A percentile compares a stretch with the other conserved stretches of the same genome.
Conservation (phyloP, 2,329 filamentous ascomycete genomes). For the Dactylellina drechsleri region DNA sequence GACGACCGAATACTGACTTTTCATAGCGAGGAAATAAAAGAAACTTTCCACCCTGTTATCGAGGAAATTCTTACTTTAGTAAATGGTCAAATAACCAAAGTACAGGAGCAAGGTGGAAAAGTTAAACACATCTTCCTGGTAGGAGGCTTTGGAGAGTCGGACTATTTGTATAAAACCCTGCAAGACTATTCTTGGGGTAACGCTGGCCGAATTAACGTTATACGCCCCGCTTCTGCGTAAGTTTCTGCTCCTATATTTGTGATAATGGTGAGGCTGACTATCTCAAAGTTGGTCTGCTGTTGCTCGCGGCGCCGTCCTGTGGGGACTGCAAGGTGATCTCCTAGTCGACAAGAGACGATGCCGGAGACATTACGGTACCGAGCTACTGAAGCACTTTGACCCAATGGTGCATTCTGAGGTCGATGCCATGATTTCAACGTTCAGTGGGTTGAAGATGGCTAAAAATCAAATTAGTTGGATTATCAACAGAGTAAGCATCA, state of each 20-base stretch:
- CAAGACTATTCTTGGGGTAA: conserved; percentile 32
- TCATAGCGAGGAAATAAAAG: conserved; percentile 47
- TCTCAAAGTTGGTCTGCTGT: conserved; percentile 39
- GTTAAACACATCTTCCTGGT: conserved; percentile 50
- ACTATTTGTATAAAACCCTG: conserved; percentile 41
- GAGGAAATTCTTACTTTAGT: conserved; percentile 43
- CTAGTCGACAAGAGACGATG: conserved; percentile 52
- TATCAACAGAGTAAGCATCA: conserved; percentile 40
- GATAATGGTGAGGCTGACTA: too few relatives aligned
- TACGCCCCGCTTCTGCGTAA: conserved; percentile 46
- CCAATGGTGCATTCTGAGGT: conserved; percentile 48
- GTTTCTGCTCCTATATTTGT: background rate
- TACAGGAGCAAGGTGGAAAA: conserved; percentile 45
- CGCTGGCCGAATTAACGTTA: conserved; percentile 34
- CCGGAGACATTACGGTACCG: conserved; percentile 51
- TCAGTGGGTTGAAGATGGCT: conserved; percentile 52
- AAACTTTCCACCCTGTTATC: conserved; percentile 43
- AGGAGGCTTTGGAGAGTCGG: conserved; percentile 50
- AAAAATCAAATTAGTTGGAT: conserved; percentile 54
- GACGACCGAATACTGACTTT: background rate
- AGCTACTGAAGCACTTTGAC: conserved; percentile 52
- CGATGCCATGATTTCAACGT: conserved; percentile 54
- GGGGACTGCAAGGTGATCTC: conserved; percentile 50
- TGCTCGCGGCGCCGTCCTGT: conserved; percentile 47
- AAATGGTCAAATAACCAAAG: conserved; percentile 37